Conservation (phyloP, 129 eudicot species). For the Chrysanthemum makinoi region DNA sequence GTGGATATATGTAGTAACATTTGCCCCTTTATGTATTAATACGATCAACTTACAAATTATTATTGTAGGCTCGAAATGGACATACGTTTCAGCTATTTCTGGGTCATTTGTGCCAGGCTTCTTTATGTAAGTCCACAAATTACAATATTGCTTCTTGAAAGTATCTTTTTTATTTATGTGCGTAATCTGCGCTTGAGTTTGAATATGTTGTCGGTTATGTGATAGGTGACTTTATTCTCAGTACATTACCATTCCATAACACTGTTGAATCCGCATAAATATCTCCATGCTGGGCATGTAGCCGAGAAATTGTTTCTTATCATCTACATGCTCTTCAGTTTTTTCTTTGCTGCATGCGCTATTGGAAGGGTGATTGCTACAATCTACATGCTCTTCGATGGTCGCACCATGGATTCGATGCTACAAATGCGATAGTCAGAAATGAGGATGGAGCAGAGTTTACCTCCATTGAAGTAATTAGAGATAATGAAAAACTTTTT, state of each 20-base stretch:
- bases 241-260: constrained; percentile 80
- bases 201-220: neutral
- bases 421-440: too few species aligned
- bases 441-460: too few species aligned
- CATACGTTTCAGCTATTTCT: constrained; percentile 83
- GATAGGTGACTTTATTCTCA: constrained; percentile 62
- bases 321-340: constrained; percentile 32
- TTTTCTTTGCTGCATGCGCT: constrained; percentile 90
- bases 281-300: neutral
- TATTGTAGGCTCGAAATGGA: constrained; percentile 84
- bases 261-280: constrained; percentile 57
- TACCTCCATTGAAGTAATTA: too few species aligned
- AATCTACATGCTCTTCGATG: constrained; percentile 76
- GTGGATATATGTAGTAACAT: too few species aligned
- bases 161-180: neutral
- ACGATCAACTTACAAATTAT: neutral
- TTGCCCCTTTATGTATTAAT: too few species aligned
- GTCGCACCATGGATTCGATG: constrained; percentile 43
- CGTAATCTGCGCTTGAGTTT: neutral
- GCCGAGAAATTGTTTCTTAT: constrained; percentile 79
- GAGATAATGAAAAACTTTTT: too few species aligned
- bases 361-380: constrained; percentile 75
- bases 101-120: constrained; percentile 86
- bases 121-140: constrained; percentile 56
- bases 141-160: neutral